Evolutionary conservation across 2,329 filamentous ascomycete species (phyloP), one percentile per base, ranked within the genome.

Genomic region (Sarocladium oryzae): DNA sequence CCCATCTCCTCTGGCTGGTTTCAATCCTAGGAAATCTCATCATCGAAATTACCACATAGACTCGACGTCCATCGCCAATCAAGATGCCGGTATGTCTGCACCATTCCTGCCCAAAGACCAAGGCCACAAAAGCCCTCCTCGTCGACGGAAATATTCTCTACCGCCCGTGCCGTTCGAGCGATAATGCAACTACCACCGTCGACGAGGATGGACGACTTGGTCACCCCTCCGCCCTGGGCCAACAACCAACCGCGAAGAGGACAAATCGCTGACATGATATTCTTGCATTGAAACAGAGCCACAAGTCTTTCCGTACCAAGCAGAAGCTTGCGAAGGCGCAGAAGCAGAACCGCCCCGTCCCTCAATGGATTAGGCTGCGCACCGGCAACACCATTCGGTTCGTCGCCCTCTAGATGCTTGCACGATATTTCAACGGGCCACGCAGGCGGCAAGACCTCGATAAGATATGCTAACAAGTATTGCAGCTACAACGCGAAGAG

Each of bases 261-360:
- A 48, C 20, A 33, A 16, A 32, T 33, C 16, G 56, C 64, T 66
- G 58, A 66, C 55, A 20, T 51, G 49, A 51, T 43, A 26, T 20
- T 28, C 24, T 37, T 35, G 48, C 37, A 51, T 32, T 43, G 35
- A 41, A 21, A 33, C 74, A 97, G 92, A 92, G 87, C 86, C 90
- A 99, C 82, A 99, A 99, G 87, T 89, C 91, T 74, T 99, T 99
- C 90, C 88, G 91, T 76, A 96, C 91, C 79, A 99, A 99, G 91
- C 88, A 95, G 79, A 99, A 99, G 93, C 90, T 99, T 81, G 93
- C 93, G 73, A 96, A 92, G 84, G 93, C 93, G 74, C 92, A 97
- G 84, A 97, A 96, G 86, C 92, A 97, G 84, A 99, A 99, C 87
- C 88, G 93, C 75, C 93, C 93, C 67, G 96, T 99, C 74, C 93